phyloP scores from a whole-genome alignment of 768 basidiomycete species.

The Gymnopilus dilepis region DNA sequence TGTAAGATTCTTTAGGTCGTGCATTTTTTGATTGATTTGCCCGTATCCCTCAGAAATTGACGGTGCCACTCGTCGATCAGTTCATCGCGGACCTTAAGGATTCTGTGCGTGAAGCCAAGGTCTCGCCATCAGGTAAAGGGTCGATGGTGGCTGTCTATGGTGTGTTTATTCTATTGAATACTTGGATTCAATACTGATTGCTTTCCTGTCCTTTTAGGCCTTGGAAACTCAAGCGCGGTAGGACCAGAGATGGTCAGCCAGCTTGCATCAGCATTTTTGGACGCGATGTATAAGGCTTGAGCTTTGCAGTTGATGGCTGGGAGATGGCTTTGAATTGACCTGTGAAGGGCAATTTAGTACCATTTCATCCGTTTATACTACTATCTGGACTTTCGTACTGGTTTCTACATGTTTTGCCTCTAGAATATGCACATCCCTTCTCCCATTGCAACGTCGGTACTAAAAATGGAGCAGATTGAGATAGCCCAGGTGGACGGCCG shows the following conservation, averaged over 20 bases:
- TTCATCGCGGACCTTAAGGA: constrained; percentile 87
- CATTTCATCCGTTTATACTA: too few relatives aligned
- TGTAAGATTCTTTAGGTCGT: background rate
- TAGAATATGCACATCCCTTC: too few relatives aligned
- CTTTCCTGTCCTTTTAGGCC: constrained; percentile 47
- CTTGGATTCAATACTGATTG: background rate
- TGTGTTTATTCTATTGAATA: constrained; percentile 39
- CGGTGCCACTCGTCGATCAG: constrained; percentile 73
- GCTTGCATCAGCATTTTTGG: constrained; percentile 80
- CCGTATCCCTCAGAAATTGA: constrained; percentile 83
- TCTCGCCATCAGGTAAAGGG: constrained; percentile 70
- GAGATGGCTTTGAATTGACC: too few relatives aligned
- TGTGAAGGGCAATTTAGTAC: too few relatives aligned
- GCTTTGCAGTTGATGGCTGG: too few relatives aligned
- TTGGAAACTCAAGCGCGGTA: constrained; percentile 82
- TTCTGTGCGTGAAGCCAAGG: constrained; percentile 73
- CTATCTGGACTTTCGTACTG: too few relatives aligned
- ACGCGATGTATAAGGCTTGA: constrained; percentile 81
- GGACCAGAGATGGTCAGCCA: constrained; percentile 82
- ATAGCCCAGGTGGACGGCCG: too few relatives aligned
- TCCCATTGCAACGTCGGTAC: too few relatives aligned
- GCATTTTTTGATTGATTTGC: background rate
- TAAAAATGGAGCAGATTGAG: too few relatives aligned
- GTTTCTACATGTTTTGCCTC: too few relatives aligned
- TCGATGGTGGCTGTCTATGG: constrained; percentile 93